phyloP scores from a whole-genome alignment of 1,284 basidiomycete species.

The Tylopilus orsonianus region DNA sequence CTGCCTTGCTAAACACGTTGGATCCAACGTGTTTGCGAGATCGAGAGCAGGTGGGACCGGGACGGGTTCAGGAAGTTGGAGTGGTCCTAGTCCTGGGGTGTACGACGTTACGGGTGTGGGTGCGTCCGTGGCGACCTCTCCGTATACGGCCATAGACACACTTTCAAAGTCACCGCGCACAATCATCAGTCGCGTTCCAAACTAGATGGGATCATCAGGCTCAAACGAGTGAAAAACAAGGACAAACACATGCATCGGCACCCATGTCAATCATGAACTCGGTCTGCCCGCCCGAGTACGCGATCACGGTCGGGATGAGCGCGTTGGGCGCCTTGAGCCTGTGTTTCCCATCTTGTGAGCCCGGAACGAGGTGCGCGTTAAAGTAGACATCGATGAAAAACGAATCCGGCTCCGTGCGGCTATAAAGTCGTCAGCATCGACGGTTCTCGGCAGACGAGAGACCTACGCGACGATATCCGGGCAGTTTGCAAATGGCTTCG shows the following conservation, averaged over 20 bases:
- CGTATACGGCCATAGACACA: conserved; percentile 46
- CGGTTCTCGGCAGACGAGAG: not conserved
- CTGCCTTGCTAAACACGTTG: conserved; percentile 57
- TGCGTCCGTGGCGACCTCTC: conserved; percentile 26
- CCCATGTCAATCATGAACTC: conserved; percentile 74
- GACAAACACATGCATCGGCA: conserved; percentile 46
- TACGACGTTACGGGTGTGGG: conserved; percentile 13
- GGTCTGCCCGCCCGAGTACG: conserved; percentile 66
- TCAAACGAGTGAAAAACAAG: conserved; percentile 4
- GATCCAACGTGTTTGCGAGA: conserved; percentile 58
- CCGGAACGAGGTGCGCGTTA: conserved; percentile 52
- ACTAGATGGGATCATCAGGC: conserved; percentile 40
- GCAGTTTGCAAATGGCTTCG: conserved; percentile 54
- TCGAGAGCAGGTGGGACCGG: conserved; percentile 44
- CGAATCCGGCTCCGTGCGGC: conserved; percentile 66
- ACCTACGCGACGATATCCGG: conserved; percentile 65
- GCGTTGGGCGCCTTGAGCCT: conserved; percentile 62
- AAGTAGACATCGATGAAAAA: conserved; percentile 75
- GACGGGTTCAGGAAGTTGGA: conserved; percentile 21
- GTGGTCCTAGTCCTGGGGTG: conserved; percentile 6
- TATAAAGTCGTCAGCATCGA: conserved; percentile 31
- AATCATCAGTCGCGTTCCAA: conserved; percentile 75
- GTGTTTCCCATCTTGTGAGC: conserved; percentile 50
- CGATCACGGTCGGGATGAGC: conserved; percentile 67
- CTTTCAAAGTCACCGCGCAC: conserved; percentile 67